A percentile compares a stretch with the other conserved stretches of the same genome.
These are phyloP conservation scores for Solanum peruvianum DNA, from an alignment of 257 asterid genomes.

Conservation along the genomic window DNA sequence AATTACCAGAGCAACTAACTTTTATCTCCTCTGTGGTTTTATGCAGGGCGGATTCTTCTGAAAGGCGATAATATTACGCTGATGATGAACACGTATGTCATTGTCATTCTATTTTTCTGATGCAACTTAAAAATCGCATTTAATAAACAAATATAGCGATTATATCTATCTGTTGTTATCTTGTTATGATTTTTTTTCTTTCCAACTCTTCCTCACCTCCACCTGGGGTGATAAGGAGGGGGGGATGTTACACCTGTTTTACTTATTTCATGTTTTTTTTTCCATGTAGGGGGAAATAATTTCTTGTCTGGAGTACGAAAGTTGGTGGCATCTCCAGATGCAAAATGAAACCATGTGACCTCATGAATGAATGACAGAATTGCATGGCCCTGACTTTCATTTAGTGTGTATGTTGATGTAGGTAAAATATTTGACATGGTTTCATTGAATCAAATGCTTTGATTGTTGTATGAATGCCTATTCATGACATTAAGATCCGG, in stretches of 20 bases:
- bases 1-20: background rate
- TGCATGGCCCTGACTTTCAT: background rate
- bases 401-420: background rate
- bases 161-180: background rate
- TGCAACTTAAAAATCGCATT: background rate
- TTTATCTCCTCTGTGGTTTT: background rate
- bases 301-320: background rate
- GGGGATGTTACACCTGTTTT: background rate
- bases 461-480: background rate
- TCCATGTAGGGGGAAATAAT: background rate
- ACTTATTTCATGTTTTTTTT: background rate
- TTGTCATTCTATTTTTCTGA: background rate
- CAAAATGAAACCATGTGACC: background rate
- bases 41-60: conserved; percentile 40
- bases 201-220: background rate
- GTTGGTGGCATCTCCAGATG: background rate
- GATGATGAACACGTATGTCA: conserved; percentile 39
- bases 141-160: background rate
- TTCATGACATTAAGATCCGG: background rate
- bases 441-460: background rate
- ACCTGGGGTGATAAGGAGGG: background rate
- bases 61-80: conserved; percentile 56
- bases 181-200: background rate
- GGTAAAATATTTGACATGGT: background rate
- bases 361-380: background rate